Evolutionary conservation across 768 basidiomycete genomes (phyloP).

Genomic region (Cantharellus anzutake): DNA sequence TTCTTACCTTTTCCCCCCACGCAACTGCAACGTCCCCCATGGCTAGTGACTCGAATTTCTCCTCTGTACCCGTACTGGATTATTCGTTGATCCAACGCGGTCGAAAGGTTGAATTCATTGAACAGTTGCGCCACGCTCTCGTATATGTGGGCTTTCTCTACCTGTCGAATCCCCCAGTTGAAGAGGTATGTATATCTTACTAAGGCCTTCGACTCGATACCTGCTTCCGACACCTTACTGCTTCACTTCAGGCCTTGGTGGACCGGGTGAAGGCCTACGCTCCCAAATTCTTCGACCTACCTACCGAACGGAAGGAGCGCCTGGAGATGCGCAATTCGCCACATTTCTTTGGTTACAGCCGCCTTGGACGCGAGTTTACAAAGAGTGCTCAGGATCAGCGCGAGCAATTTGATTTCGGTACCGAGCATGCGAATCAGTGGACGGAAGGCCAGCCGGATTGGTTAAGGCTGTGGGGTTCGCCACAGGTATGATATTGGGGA

Average conservation of each 20-base stretch:
- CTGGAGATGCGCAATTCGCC: conserved; percentile 55
- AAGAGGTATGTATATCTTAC: conserved; percentile 11
- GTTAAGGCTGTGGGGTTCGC: conserved; percentile 50
- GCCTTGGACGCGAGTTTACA: conserved; percentile 52
- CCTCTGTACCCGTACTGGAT: conserved; percentile 43
- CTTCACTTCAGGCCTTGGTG: conserved; percentile 16
- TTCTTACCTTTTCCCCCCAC: too few relatives aligned
- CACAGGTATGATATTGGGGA: conserved; percentile 32
- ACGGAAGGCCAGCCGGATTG: conserved; percentile 44
- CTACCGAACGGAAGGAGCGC: conserved; percentile 42
- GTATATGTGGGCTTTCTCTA: conserved; percentile 74
- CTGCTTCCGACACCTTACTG: background rate
- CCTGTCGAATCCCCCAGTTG: conserved; percentile 44
- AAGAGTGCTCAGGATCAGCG: conserved; percentile 52
- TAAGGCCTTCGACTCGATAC: conserved; percentile 1
- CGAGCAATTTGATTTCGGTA: conserved; percentile 71
- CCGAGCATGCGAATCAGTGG: conserved; percentile 42
- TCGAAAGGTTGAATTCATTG: conserved; percentile 35
- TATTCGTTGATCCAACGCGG: conserved; percentile 30
- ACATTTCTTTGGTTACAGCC: conserved; percentile 65
- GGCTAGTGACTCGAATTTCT: background rate
- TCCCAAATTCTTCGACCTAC: conserved; percentile 51
- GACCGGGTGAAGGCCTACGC: conserved; percentile 36
- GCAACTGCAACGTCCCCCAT: background rate
- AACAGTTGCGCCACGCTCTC: conserved; percentile 47